Base-by-base conservation (phyloP, 306 rosid species). In the Alnus glutinosa region DNA sequence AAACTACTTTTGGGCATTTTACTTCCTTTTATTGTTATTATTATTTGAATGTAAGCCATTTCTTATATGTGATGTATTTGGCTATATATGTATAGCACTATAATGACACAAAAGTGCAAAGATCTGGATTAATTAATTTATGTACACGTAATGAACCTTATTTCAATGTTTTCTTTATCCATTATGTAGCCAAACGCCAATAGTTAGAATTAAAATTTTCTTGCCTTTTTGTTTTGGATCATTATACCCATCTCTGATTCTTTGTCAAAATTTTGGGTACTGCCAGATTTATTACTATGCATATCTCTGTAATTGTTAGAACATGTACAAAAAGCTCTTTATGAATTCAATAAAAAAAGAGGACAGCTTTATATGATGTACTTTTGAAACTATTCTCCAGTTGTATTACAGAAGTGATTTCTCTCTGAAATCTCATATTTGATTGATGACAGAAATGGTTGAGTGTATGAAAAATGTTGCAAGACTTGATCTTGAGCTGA, bases 381-480 rank as follows among this genome's bases (percentile, higher is more conserved):
- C 16, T 16, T 34, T 78, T n/a, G 37, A 74, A 67, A 39, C 62
- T 83, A 37, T 59, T 51, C 47, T 55, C 55, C 15, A 64, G 55
- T 77, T 19, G 18, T 58, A 32, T 13, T 58, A 49, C 67, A 3
- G 1, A 47, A 57, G 61, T 19, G 8, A 80, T 52, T 4, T 51
- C 19, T 70, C 28, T 79, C 75, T 78, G 77, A 83, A 68, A 51
- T 76, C 28, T 55, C 0, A 14, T 81, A 54, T 80, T 82, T 16
- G 14, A 74, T 64, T 47, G 55, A 55, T 86, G 82, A 67, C 92
- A 94, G 98, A 94, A 88, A 94, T 94, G 98, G 98, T 92, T 2
- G 98, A 94, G 80, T 91, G 93, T 76, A 92, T 92, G 97, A 92
- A 94, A 90, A 86, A 80, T 61, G 91, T 92, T 70, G 98, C 98